phyloP scores from a whole-genome alignment of 768 basidiomycete genomes.

The Tricholoma furcatifolium region DNA sequence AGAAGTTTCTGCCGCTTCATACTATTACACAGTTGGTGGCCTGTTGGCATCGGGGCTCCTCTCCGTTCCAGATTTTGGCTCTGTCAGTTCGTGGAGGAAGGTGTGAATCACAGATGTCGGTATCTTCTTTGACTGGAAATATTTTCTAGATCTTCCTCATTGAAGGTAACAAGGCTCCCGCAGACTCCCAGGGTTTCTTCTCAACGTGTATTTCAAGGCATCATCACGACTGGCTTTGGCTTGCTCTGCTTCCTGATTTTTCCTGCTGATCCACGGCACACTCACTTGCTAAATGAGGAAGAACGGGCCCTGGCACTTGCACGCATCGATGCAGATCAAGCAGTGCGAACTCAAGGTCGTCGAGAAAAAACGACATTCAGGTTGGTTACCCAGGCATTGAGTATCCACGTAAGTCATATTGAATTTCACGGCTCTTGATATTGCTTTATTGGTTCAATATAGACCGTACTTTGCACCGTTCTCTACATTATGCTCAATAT shows the following conservation, averaged over 20 bases:
- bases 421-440: background rate
- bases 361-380: constrained; percentile 29
- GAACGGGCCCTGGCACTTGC: constrained; percentile 34
- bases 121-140: background rate
- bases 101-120: constrained; percentile 11
- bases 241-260: constrained; percentile 33
- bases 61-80: constrained; percentile 30
- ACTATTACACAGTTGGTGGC: constrained; percentile 29
- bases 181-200: background rate
- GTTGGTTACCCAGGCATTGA: constrained; percentile 29
- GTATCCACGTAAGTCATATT: constrained; percentile 25
- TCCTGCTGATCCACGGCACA: constrained; percentile 33
- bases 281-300: constrained; percentile 29
- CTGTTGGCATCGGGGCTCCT: constrained; percentile 37
- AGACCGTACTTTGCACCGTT: constrained; percentile 21
- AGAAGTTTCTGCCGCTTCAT: background rate
- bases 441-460: background rate
- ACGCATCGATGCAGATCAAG: constrained; percentile 34
- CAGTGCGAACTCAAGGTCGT: constrained; percentile 23
- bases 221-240: constrained; percentile 37
- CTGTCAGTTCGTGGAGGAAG: constrained; percentile 34
- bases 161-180: constrained; percentile 28
- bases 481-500: constrained; percentile 27
- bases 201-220: constrained; percentile 18
- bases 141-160: constrained; percentile 36